Evolutionary conservation across 2,329 filamentous ascomycete genomes (phyloP).

Genomic region (Ophidiomyces ophidiicola): DNA sequence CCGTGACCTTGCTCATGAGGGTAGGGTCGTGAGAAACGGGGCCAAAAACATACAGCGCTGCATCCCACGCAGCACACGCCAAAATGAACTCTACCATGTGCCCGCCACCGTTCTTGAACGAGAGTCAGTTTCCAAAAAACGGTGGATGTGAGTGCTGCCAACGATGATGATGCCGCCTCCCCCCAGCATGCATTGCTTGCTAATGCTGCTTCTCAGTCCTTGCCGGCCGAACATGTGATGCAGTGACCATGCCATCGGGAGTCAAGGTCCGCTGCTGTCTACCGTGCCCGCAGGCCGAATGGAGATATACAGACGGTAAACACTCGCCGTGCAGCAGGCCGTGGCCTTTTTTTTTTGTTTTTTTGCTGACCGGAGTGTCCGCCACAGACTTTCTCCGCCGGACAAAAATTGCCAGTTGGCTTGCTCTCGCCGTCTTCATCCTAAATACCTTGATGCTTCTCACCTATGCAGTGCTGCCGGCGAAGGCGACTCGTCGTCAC

Average conservation of each 20-base stretch:
- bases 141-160: constrained; percentile 48
- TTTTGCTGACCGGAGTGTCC: constrained; percentile 2
- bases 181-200: constrained; percentile 1
- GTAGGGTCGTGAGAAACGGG: too few relatives aligned
- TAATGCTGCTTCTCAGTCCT: constrained; percentile 36
- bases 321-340: background rate
- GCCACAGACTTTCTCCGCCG: constrained; percentile 42
- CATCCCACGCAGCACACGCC: too few relatives aligned
- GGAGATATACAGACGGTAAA: constrained; percentile 50
- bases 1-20: too few relatives aligned
- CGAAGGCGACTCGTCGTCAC: constrained; percentile 81
- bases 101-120: constrained; percentile 57
- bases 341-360: constrained; percentile 6
- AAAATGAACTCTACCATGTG: too few relatives aligned
- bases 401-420: constrained; percentile 61
- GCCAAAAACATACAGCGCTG: too few relatives aligned
- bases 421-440: constrained; percentile 62
- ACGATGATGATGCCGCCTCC: background rate
- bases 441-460: constrained; percentile 64
- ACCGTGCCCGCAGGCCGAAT: constrained; percentile 78
- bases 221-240: constrained; percentile 50
- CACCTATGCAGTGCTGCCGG: constrained; percentile 68
- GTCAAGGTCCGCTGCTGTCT: constrained; percentile 60
- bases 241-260: constrained; percentile 31
- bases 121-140: constrained; percentile 44